These are phyloP conservation scores for Alternaria postmessia DNA, from an alignment of 2,329 filamentous ascomycete genomes.

Conservation along the genomic window DNA sequence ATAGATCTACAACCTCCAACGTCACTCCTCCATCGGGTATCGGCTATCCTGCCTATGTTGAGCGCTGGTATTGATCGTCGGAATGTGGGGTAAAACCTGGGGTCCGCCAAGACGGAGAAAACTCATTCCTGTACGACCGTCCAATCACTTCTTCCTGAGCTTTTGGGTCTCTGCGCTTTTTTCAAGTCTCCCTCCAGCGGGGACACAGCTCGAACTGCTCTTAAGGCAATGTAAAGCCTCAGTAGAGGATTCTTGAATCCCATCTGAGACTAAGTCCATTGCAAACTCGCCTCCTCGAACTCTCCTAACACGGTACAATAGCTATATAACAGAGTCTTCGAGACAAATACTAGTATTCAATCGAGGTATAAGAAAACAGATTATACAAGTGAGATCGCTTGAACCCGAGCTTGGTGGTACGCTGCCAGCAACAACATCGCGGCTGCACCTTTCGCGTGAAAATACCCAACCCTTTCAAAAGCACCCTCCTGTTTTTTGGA, in stretches of 20 bases:
- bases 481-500: not conserved
- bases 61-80: not conserved
- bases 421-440: not conserved
- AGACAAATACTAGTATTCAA: too few species aligned
- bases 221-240: too few species aligned
- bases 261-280: too few species aligned
- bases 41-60: not conserved
- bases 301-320: too few species aligned
- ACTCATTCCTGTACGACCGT: not conserved
- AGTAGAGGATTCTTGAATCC: fast-evolving
- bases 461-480: not conserved
- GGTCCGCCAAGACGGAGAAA: not conserved
- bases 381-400: not conserved
- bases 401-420: not conserved
- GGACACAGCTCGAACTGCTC: too few species aligned
- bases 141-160: not conserved
- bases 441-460: fast-evolving
- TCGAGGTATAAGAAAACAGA: too few species aligned
- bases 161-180: fast-evolving
- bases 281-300: too few species aligned
- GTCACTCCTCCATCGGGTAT: not conserved
- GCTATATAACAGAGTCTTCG: too few species aligned
- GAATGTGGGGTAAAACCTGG: not conserved
- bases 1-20: not conserved
- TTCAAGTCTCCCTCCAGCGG: fast-evolving